Conservation (phyloP, 495 filamentous ascomycete genomes). For the Tuber borchii region DNA sequence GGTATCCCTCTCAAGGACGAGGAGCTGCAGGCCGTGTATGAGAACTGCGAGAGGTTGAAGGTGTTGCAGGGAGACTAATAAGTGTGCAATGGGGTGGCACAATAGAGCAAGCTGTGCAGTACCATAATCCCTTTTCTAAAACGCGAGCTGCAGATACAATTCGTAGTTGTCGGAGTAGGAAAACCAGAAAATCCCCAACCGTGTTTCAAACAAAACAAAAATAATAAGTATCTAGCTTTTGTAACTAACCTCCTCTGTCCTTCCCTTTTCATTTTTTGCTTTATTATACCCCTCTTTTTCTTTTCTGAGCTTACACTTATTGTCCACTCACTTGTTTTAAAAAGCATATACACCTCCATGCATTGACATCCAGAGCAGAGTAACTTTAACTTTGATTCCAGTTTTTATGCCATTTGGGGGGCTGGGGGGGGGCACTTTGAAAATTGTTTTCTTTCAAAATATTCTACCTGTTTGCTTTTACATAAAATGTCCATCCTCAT, state of each 20-base stretch:
- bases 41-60: conserved; percentile 1
- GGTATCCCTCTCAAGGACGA: conserved; percentile 18
- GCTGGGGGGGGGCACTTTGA: not conserved
- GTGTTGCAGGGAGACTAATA: conserved; percentile 8
- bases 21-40: conserved; percentile 13
- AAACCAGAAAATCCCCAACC: not conserved
- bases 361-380: not conserved
- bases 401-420: not conserved
- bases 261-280: conserved; percentile 10
- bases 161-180: not conserved
- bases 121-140: conserved; percentile 1
- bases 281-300: conserved; percentile 8
- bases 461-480: not conserved
- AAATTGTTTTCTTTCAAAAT: not conserved
- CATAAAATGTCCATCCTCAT: not conserved
- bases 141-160: not conserved
- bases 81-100: conserved; percentile 6
- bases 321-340: not conserved
- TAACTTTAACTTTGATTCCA: not conserved
- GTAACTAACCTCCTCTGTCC: not conserved
- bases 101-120: conserved; percentile 1
- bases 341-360: not conserved
- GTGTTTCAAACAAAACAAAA: not conserved
- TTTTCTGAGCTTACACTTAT: not conserved
- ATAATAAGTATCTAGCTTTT: not conserved